Conservation (phyloP, 306 rosid genomes). For the Prunus dulcis region DNA sequence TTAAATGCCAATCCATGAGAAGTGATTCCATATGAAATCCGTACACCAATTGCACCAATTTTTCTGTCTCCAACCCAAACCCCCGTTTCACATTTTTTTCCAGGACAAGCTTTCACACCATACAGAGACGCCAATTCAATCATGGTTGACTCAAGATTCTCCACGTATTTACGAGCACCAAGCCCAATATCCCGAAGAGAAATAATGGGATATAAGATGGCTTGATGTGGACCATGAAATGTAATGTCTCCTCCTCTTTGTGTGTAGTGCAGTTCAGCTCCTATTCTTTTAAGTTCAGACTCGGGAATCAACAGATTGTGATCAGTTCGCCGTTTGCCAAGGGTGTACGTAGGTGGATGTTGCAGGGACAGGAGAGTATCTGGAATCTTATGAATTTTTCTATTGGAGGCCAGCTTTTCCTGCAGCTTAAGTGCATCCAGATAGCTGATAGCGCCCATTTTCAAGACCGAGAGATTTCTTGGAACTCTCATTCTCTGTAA, state of each 20-base stretch:
- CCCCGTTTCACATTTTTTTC: conserved; percentile 61
- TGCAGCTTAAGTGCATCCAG: conserved; percentile 62
- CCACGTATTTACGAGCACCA: conserved; percentile 73
- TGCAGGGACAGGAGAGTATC: conserved; percentile 72
- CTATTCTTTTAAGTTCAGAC: conserved; percentile 57
- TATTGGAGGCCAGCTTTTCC: conserved; percentile 60
- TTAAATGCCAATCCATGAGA: conserved; percentile 91
- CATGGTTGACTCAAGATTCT: conserved; percentile 81
- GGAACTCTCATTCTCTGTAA: conserved; percentile 61
- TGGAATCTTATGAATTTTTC: conserved; percentile 51
- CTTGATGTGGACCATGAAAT: conserved; percentile 89
- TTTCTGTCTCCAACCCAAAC: conserved; percentile 92
- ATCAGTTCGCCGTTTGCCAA: conserved; percentile 76
- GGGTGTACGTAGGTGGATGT: conserved; percentile 85
- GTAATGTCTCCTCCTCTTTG: conserved; percentile 91
- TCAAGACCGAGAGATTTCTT: conserved; percentile 76
- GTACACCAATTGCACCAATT: conserved; percentile 89
- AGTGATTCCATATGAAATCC: conserved; percentile 69
- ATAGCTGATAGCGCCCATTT: conserved; percentile 70
- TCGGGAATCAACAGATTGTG: conserved; percentile 68
- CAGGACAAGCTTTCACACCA: conserved; percentile 71
- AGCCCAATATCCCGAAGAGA: conserved; percentile 66
- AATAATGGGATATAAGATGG: conserved; percentile 71
- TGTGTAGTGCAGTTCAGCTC: conserved; percentile 74
- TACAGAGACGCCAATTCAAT: conserved; percentile 61